These are phyloP conservation scores for Curvularia spicifera DNA, from an alignment of 2,329 filamentous ascomycete genomes.

Conservation along the genomic window DNA sequence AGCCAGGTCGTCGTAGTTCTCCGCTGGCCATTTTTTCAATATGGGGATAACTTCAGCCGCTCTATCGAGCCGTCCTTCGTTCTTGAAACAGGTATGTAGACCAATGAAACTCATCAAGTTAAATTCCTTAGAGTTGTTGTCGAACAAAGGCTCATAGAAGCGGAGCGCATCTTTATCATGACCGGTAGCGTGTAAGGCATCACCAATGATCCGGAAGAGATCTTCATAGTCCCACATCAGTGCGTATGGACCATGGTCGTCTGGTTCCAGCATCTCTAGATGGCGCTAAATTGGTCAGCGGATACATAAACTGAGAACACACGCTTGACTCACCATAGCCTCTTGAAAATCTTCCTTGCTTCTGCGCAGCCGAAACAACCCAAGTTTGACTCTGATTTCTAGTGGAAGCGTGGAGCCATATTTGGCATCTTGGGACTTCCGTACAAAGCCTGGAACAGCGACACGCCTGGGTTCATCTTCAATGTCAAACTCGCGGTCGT, in stretches of 20 bases:
- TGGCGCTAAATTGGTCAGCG: constrained; percentile 50
- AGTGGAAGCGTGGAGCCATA: constrained; percentile 80
- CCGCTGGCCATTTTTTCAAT: constrained; percentile 73
- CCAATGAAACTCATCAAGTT: constrained; percentile 42
- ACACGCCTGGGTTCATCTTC: constrained; percentile 71
- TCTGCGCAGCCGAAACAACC: constrained; percentile 78
- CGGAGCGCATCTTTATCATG: constrained; percentile 62
- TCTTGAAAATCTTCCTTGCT: constrained; percentile 68
- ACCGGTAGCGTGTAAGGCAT: constrained; percentile 61
- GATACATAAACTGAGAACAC: constrained; percentile 57
- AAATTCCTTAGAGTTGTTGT: constrained; percentile 32
- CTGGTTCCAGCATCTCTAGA: constrained; percentile 70
- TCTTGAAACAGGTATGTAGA: constrained; percentile 68
- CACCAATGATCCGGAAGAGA: constrained; percentile 75
- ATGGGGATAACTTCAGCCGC: constrained; percentile 80
- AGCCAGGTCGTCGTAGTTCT: constrained; percentile 76
- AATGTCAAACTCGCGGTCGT: constrained; percentile 90
- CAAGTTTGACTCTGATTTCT: constrained; percentile 83
- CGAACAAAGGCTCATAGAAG: constrained; percentile 61
- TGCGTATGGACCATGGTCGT: constrained; percentile 58
- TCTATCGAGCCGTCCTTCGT: constrained; percentile 66
- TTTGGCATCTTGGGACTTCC: constrained; percentile 60
- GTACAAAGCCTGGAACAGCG: constrained; percentile 66
- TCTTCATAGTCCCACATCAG: constrained; percentile 73
- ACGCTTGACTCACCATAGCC: constrained; percentile 68